A percentile compares a stretch with the other conserved stretches of the same genome.
These are phyloP conservation scores for Microdochium trichocladiopsis DNA, from an alignment of 2,329 filamentous ascomycete genomes.

Conservation along the genomic window DNA sequence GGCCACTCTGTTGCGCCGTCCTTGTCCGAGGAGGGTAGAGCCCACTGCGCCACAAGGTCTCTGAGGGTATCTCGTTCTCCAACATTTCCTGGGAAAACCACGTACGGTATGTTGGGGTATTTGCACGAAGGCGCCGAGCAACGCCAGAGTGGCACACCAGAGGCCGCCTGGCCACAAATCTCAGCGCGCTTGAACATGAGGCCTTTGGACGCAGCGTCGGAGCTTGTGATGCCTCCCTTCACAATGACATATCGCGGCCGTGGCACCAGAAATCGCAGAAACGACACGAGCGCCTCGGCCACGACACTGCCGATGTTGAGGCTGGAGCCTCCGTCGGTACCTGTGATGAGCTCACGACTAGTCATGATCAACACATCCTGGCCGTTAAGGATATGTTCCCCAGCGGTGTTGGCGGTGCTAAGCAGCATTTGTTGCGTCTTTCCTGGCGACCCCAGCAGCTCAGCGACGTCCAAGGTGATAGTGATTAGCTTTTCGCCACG, in stretches of 20 bases:
- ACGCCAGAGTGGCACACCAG: conserved; percentile 51
- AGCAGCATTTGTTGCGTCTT: conserved; percentile 21
- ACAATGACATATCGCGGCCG: conserved; percentile 50
- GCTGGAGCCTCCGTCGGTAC: conserved; percentile 39
- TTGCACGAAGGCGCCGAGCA: conserved; percentile 46
- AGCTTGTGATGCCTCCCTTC: conserved; percentile 53
- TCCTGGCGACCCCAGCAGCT: conserved; percentile 31
- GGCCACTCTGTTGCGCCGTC: not conserved
- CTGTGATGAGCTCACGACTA: conserved; percentile 42
- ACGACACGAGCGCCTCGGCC: conserved; percentile 40
- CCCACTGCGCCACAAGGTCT: not conserved
- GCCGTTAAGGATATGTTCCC: conserved; percentile 31
- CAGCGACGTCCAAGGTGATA: conserved; percentile 39
- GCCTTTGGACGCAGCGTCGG: conserved; percentile 50
- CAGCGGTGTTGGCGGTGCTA: conserved; percentile 22
- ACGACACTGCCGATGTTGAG: conserved; percentile 47
- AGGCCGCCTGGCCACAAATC: conserved; percentile 49
- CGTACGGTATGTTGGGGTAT: conserved; percentile 43
- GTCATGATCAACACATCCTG: conserved; percentile 54
- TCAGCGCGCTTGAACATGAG: conserved; percentile 44
- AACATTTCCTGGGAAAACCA: conserved; percentile 53
- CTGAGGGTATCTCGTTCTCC: conserved; percentile 36
- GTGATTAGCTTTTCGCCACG: conserved; percentile 22
- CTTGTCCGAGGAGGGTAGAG: not conserved
- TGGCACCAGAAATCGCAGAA: conserved; percentile 36